These are phyloP conservation scores for Gomphus bonarii DNA, from an alignment of 1,284 basidiomycete genomes.

Conservation along the genomic window DNA sequence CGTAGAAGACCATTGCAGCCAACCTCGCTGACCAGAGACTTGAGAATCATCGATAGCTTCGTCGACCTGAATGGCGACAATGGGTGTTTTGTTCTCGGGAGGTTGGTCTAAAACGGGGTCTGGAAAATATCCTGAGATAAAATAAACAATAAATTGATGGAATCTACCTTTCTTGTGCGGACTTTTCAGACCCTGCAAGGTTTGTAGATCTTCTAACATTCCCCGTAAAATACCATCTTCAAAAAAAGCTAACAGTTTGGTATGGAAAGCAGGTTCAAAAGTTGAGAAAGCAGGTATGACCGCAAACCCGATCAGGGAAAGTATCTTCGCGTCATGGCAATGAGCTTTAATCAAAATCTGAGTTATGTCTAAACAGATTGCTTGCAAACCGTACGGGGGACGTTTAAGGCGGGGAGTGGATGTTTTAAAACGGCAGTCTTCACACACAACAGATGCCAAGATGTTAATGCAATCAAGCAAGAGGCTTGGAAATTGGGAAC, in stretches of 20 bases:
- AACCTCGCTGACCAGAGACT: constrained; percentile 25
- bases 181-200: constrained; percentile 24
- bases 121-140: neutral
- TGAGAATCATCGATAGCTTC: constrained; percentile 33
- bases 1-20: constrained; percentile 23
- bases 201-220: constrained; percentile 36
- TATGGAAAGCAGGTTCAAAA: constrained; percentile 48
- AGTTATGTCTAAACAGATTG: constrained; percentile 50
- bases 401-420: constrained; percentile 42
- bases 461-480: constrained; percentile 50
- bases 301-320: constrained; percentile 49
- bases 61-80: constrained; percentile 54
- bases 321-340: constrained; percentile 36
- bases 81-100: constrained; percentile 20
- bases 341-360: constrained; percentile 47
- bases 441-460: constrained; percentile 48
- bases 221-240: constrained; percentile 44
- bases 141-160: neutral
- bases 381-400: constrained; percentile 58
- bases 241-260: constrained; percentile 51
- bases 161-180: constrained; percentile 4
- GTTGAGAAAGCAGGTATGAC: constrained; percentile 59
- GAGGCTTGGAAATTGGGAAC: constrained; percentile 34
- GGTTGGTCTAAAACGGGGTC: neutral
- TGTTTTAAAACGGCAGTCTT: constrained; percentile 59